Conservation (phyloP, 805 yeast species). For the Yamadazyma philogaea region DNA sequence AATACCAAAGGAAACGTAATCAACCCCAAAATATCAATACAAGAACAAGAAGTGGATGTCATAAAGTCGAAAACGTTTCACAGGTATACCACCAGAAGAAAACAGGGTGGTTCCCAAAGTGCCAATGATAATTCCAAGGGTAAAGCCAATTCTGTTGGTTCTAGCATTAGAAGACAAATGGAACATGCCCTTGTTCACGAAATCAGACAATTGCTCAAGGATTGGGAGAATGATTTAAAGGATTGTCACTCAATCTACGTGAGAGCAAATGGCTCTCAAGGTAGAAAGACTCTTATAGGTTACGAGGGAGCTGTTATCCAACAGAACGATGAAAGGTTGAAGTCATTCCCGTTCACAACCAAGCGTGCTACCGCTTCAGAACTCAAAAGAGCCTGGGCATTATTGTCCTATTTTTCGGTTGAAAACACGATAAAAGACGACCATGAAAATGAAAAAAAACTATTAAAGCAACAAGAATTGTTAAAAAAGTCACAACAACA, state of each 20-base stretch:
- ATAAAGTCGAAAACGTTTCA: slow-evolving; percentile 84
- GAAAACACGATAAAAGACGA: slow-evolving; percentile 54
- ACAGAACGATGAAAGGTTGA: slow-evolving; percentile 58
- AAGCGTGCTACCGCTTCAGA: slow-evolving; percentile 81
- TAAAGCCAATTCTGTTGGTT: slow-evolving; percentile 95
- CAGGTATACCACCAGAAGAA: slow-evolving; percentile 91
- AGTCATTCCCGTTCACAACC: slow-evolving; percentile 83
- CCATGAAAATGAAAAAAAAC: slow-evolving; percentile 23
- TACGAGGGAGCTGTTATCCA: slow-evolving; percentile 56
- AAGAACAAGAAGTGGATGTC: slow-evolving; percentile 62
- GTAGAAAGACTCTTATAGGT: slow-evolving; percentile 62
- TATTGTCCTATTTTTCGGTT: slow-evolving; percentile 58
- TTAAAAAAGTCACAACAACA: slow-evolving; percentile 14
- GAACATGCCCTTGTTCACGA: slow-evolving; percentile 81
- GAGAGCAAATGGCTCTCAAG: slow-evolving; percentile 74
- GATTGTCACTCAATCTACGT: slow-evolving; percentile 70
- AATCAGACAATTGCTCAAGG: slow-evolving; percentile 60
- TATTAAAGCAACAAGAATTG: slow-evolving; percentile 17
- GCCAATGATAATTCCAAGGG: slow-evolving; percentile 91
- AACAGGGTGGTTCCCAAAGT: slow-evolving; percentile 96
- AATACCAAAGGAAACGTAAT: slow-evolving; percentile 52
- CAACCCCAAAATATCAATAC: slow-evolving; percentile 44
- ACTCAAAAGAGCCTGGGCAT: slow-evolving; percentile 79
- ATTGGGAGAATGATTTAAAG: slow-evolving; percentile 62
- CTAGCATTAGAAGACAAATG: slow-evolving; percentile 82